A percentile compares a stretch with the other conserved stretches of the same genome.
These are phyloP conservation scores for Skeletonema menzelii DNA, from an alignment of 108 stramenopile species.

Conservation along the genomic window DNA sequence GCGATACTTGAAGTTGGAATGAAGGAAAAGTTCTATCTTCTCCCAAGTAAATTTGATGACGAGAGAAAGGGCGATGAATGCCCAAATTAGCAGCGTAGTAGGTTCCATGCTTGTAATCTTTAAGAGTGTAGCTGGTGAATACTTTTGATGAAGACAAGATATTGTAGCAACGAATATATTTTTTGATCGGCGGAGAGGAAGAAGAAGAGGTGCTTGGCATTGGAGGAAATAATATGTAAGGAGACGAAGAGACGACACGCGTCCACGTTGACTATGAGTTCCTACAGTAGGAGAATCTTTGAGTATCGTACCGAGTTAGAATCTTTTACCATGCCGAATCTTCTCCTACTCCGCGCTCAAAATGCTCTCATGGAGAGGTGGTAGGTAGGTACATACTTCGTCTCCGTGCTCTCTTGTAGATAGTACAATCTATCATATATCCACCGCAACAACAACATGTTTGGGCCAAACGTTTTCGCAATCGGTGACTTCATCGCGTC, in stretches of 20 bases:
- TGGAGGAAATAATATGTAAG: neutral
- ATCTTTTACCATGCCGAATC: neutral
- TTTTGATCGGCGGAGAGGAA: no score
- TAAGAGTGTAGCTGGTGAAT: neutral
- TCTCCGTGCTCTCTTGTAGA: no score
- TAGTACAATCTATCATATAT: no score
- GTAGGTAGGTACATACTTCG: no score
- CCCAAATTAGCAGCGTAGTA: conserved; percentile 10
- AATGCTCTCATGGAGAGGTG: no score
- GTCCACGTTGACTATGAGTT: neutral
- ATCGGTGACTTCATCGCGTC: conserved; percentile 26
- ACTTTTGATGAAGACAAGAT: no score
- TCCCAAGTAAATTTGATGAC: conserved; percentile 20
- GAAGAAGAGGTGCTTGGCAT: no score
- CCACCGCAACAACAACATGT: neutral
- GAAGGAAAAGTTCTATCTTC: conserved; percentile 33
- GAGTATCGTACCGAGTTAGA: neutral
- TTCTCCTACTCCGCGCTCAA: no score
- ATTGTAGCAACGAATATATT: no score
- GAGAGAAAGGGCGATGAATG: conserved; percentile 35
- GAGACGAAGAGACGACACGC: neutral
- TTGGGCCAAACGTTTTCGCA: conserved; percentile 10
- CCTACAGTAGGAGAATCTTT: neutral
- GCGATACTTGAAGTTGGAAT: conserved; percentile 45
- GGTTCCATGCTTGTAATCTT: conserved; percentile 17